Evolutionary conservation across 257 asterid genomes (phyloP).

Genomic region (Nyctanthes arbortristis): DNA sequence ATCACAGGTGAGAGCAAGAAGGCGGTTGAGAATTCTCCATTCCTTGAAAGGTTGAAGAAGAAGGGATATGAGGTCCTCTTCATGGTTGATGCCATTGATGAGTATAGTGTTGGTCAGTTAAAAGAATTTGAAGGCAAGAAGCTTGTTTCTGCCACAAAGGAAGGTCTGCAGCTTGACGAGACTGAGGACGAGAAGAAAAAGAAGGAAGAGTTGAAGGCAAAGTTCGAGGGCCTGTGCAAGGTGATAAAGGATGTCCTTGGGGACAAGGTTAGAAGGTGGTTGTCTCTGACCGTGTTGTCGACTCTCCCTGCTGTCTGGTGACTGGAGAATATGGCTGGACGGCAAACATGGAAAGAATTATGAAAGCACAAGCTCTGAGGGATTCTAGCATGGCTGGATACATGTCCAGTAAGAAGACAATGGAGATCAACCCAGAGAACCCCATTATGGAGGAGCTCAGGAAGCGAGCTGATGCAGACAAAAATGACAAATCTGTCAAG

Average conservation of each 20-base stretch:
- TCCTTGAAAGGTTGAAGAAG: conserved; percentile 62
- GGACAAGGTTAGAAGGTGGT: conserved; percentile 57
- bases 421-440: conserved; percentile 68
- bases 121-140: conserved; percentile 69
- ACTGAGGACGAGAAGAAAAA: conserved; percentile 54
- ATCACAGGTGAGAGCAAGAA: conserved; percentile 67
- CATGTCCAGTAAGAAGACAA: conserved; percentile 64
- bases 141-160: too few relatives aligned
- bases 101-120: conserved; percentile 56
- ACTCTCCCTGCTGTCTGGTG: conserved; percentile 62
- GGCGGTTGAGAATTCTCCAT: conserved; percentile 67
- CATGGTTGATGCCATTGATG: conserved; percentile 69
- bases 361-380: conserved; percentile 59
- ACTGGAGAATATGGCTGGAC: conserved; percentile 68
- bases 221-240: conserved; percentile 62
- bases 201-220: conserved; percentile 39
- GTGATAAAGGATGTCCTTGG: conserved; percentile 64
- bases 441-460: conserved; percentile 66
- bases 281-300: conserved; percentile 66
- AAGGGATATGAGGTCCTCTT: conserved; percentile 54
- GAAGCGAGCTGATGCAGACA: conserved; percentile 63
- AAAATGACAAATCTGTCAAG: conserved; percentile 57
- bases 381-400: conserved; percentile 63
- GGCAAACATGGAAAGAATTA: too few relatives aligned
- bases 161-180: conserved; percentile 66